Conservation (phyloP, 225 moss, liverwort and hornwort genomes). For the Bryum argenteum region DNA sequence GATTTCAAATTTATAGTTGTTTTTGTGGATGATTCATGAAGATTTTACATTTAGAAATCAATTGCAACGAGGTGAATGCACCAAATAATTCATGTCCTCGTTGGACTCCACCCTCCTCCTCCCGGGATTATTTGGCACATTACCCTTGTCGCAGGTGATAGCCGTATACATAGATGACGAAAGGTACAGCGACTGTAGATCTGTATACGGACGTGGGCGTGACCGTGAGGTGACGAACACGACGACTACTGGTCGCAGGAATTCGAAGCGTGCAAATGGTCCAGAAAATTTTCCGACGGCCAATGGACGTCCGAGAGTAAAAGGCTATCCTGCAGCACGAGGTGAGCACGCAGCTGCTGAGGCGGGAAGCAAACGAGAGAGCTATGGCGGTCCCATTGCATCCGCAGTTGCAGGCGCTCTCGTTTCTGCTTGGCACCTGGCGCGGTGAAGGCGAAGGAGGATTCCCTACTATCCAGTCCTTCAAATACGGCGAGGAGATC, state of each 20-base stretch:
- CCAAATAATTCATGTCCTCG: no score
- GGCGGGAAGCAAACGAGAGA: not conserved
- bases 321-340: not conserved
- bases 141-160: no score
- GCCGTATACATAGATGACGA: no score
- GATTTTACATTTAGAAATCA: no score
- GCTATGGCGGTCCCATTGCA: conserved; percentile 80
- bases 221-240: not conserved
- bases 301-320: not conserved
- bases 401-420: conserved; percentile 69
- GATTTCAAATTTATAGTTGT: no score
- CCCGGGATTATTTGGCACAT: no score
- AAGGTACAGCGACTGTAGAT: no score
- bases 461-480: conserved; percentile 81
- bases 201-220: not conserved
- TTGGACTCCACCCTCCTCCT: no score
- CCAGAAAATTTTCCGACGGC: not conserved
- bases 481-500: conserved; percentile 98
- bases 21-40: no score
- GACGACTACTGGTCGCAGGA: conserved; percentile 30
- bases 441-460: conserved; percentile 95
- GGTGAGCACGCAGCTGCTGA: not conserved
- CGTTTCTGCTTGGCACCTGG: conserved; percentile 93
- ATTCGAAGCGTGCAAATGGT: no score
- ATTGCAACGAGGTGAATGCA: no score